Evolutionary conservation across 768 basidiomycete genomes (phyloP), one percentile per base, ranked within the genome.

Genomic region (Epithele typhae): DNA sequence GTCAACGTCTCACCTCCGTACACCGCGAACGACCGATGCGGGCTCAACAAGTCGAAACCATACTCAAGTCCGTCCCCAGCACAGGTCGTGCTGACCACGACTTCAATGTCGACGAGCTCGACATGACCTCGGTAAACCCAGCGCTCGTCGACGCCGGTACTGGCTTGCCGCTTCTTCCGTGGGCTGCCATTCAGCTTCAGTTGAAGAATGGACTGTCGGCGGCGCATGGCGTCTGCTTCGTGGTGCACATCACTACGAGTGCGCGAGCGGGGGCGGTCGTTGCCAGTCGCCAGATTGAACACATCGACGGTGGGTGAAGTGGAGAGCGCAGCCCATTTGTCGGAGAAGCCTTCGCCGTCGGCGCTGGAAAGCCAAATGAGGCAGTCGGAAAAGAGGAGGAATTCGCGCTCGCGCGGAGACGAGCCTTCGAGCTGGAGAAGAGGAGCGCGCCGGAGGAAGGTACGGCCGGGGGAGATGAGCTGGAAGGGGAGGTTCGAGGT

Each of bases 381-480:
- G 53, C 81, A 82, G 64, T 94, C 92, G 12, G 83, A 86, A 61
- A 93, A 89, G 1, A 94, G 73, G 9, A 93, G 68, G 59, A 93
- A 87, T 52, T 87, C 84, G 27, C 84, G 74, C 48, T 78, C 74
- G 41, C 77, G 62, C 12, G 78, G 71, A 36, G 66, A 62, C 3
- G 72, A 74, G 51, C 75, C 75, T 58, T 80, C 80, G 40, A 75
- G 64, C 57, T 84, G 81, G 14, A 81, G 59, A 5, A 90, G 69
- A 1, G 73, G 54, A 0, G 83, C 85, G 11, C 87, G 78, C 46
- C 81, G 84, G 37, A 95, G 64, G 35, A 94, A 76, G 0, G 71
- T 76, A n/a, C 92, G 82, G 1, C 92, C 92, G 0, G 93, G 92
- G 0, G 71, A 64, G 54, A 95, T 77, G 42, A 96, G 76, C 37